Evolutionary conservation across 1,284 basidiomycete genomes (phyloP).

Genomic region (Trichosporon sp.): DNA sequence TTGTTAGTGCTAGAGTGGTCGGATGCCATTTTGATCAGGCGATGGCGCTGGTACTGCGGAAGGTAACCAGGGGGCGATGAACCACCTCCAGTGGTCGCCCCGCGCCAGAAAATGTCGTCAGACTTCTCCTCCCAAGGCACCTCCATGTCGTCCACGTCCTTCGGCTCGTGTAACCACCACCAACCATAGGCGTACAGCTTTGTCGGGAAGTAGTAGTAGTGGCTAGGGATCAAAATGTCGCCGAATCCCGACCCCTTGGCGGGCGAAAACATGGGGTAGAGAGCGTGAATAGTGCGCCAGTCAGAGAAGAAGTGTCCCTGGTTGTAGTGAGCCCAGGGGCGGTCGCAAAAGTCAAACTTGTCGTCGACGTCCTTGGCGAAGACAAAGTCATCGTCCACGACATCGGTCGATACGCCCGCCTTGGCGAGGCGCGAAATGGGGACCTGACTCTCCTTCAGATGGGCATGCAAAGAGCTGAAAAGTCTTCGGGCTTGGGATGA

Average conservation of each 20-base stretch:
- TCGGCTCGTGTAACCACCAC: slow-evolving; percentile 62
- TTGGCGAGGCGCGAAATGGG: slow-evolving; percentile 56
- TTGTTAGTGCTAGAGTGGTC: slow-evolving; percentile 64
- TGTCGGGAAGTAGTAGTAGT: slow-evolving; percentile 87
- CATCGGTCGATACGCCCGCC: slow-evolving; percentile 54
- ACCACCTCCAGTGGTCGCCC: slow-evolving; percentile 89
- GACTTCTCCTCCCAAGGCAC: slow-evolving; percentile 65
- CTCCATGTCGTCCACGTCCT: slow-evolving; percentile 77
- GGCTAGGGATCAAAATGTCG: slow-evolving; percentile 88
- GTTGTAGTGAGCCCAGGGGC: slow-evolving; percentile 77
- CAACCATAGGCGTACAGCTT: slow-evolving; percentile 85
- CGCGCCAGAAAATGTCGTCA: slow-evolving; percentile 64
- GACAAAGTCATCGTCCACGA: slow-evolving; percentile 63
- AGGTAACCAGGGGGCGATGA: slow-evolving; percentile 81
- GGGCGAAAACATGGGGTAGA: slow-evolving; percentile 89
- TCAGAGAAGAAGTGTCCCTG: slow-evolving; percentile 96
- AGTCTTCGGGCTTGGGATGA: slow-evolving; percentile 75
- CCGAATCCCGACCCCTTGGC: slow-evolving; percentile 78
- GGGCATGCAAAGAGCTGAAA: slow-evolving; percentile 68
- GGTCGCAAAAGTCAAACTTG: slow-evolving; percentile 72
- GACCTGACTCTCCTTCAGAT: slow-evolving; percentile 57
- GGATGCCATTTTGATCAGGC: slow-evolving; percentile 79
- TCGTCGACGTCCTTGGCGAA: slow-evolving; percentile 67
- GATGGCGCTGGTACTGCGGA: slow-evolving; percentile 81
- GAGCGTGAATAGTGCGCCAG: slow-evolving; percentile 78